A percentile compares a stretch with the other conserved stretches of the same genome.
These are phyloP conservation scores for Cytospora schulzeri DNA, from an alignment of 2,329 filamentous ascomycete species.

Conservation along the genomic window DNA sequence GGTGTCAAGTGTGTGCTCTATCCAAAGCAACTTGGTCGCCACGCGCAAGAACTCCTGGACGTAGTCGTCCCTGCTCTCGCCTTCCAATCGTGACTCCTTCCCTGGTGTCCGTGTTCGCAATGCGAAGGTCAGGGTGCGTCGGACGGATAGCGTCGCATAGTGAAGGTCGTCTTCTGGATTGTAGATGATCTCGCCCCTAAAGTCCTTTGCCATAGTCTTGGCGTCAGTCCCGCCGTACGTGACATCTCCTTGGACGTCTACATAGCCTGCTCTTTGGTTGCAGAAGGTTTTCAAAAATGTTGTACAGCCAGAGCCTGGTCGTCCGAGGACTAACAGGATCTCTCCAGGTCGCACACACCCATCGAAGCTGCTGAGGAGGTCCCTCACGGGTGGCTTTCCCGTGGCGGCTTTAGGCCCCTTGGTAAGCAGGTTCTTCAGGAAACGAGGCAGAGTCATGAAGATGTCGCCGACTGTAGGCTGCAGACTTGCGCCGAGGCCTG, in stretches of 20 bases:
- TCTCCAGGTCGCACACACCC: conserved; percentile 13
- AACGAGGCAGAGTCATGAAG: conserved; percentile 36
- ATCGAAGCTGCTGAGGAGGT: conserved; percentile 56
- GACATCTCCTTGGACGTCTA: conserved; percentile 13
- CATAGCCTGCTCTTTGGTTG: conserved; percentile 18
- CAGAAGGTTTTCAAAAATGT: conserved; percentile 17
- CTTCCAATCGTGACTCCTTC: conserved; percentile 52
- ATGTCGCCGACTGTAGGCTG: conserved; percentile 47
- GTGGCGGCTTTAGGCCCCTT: conserved; percentile 36
- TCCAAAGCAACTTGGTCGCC: conserved; percentile 74
- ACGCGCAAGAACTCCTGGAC: conserved; percentile 68
- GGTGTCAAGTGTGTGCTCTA: conserved; percentile 65
- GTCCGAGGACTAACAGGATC: conserved; percentile 20
- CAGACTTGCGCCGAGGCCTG: conserved; percentile 63
- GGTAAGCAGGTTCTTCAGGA: conserved; percentile 30
- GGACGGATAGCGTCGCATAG: conserved; percentile 75
- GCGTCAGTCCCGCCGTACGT: conserved; percentile 38
- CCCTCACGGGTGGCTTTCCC: conserved; percentile 59
- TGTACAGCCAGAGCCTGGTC: conserved; percentile 25
- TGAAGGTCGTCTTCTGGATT: conserved; percentile 82
- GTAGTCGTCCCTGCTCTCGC: conserved; percentile 56
- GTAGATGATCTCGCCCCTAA: conserved; percentile 84
- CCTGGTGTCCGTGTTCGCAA: conserved; percentile 69
- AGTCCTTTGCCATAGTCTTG: conserved; percentile 74
- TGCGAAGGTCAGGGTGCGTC: conserved; percentile 78